These are phyloP conservation scores for Beauveria bassiana DNA, from an alignment of 2,329 filamentous ascomycete species.

Conservation along the genomic window DNA sequence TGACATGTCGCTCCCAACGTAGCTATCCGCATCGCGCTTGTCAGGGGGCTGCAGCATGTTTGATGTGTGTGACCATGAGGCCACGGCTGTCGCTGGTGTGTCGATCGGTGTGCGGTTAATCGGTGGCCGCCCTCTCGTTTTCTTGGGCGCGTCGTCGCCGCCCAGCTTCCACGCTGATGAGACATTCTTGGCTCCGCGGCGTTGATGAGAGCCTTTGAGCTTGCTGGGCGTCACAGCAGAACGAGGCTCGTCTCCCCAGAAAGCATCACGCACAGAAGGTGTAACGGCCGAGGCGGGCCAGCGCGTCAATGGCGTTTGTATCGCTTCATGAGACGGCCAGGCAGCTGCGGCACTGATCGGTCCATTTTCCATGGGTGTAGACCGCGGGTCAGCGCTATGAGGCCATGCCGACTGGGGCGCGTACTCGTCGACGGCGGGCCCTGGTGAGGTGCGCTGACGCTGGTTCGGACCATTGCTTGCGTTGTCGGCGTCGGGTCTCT, in stretches of 20 bases:
- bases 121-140: constrained; percentile 72
- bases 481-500: constrained; percentile 57
- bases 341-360: constrained; percentile 22
- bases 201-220: constrained; percentile 34
- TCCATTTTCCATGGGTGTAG: constrained; percentile 27
- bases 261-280: constrained; percentile 45
- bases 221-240: constrained; percentile 67
- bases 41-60: background rate
- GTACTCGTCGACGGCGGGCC: constrained; percentile 32
- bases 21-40: background rate
- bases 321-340: constrained; percentile 36
- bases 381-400: background rate
- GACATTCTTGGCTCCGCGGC: constrained; percentile 75
- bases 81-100: constrained; percentile 62
- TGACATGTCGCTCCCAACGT: background rate
- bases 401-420: constrained; percentile 19
- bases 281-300: constrained; percentile 76
- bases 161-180: constrained; percentile 82
- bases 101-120: constrained; percentile 54
- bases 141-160: constrained; percentile 54
- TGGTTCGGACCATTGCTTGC: constrained; percentile 44
- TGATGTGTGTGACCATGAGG: constrained; percentile 32
- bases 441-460: constrained; percentile 52
- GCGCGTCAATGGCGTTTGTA: constrained; percentile 56
- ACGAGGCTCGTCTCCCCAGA: constrained; percentile 56